phyloP scores from a whole-genome alignment of 139 green algal genomes.

The Chlorella sp. region DNA sequence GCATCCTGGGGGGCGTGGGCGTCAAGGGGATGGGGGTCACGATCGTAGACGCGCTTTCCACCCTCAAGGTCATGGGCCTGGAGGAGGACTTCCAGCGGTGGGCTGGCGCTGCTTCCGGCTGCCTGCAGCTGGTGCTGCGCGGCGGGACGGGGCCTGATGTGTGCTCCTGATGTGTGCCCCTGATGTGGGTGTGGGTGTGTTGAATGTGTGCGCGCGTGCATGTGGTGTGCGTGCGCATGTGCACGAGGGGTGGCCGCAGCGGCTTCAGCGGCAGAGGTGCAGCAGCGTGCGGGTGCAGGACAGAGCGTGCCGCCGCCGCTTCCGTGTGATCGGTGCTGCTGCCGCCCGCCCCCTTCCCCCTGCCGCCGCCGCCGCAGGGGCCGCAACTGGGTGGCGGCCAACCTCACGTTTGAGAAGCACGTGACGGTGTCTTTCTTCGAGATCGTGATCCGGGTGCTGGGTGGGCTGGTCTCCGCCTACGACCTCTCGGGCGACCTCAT shows the following conservation, averaged over 20 bases:
- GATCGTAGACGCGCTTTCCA: constrained; percentile 69
- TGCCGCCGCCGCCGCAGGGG: constrained; percentile 9
- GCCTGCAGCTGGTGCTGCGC: neutral
- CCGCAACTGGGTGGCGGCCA: constrained; percentile 47
- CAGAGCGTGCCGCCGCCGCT: neutral
- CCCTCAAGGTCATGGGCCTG: constrained; percentile 73
- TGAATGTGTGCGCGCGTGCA: too few relatives aligned
- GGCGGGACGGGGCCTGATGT: too few relatives aligned
- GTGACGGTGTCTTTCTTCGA: constrained; percentile 30
- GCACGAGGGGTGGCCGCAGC: too few relatives aligned
- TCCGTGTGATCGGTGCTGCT: neutral
- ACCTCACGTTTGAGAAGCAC: constrained; percentile 56
- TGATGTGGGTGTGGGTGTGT: too few relatives aligned
- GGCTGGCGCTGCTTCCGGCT: neutral
- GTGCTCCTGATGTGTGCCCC: too few relatives aligned
- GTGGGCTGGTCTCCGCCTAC: constrained; percentile 59
- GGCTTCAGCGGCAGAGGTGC: too few relatives aligned
- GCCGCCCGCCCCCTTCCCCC: too few relatives aligned
- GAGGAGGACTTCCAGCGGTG: constrained; percentile 42
- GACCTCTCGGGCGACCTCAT: constrained; percentile 62
- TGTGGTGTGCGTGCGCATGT: too few relatives aligned
- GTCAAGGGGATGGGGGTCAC: constrained; percentile 68
- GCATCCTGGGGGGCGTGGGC: constrained; percentile 39
- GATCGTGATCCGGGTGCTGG: constrained; percentile 33
- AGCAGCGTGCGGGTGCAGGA: neutral